phyloP scores from a whole-genome alignment of 192 early-diverging fungal species.

The Coemansia sp. region DNA sequence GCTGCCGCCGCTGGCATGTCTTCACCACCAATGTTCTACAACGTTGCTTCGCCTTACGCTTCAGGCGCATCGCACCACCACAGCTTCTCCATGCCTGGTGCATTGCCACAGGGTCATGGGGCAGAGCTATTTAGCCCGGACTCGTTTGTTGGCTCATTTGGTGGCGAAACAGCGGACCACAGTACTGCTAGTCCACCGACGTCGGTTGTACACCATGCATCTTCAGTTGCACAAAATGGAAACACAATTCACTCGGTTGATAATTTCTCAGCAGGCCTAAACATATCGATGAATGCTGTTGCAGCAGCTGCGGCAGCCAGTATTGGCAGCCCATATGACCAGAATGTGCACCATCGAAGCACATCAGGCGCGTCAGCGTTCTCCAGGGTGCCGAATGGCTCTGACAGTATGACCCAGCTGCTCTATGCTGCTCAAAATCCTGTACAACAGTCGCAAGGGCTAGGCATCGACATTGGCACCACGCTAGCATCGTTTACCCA shows the following conservation, averaged over 20 bases:
- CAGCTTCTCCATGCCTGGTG: constrained; percentile 42
- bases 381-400: constrained; percentile 27
- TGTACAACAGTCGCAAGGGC: constrained; percentile 8
- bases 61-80: constrained; percentile 36
- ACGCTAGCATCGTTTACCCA: constrained; percentile 32
- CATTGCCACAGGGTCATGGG: constrained; percentile 22
- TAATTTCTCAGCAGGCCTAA: constrained; percentile 41
- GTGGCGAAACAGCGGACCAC: constrained; percentile 13
- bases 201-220: constrained; percentile 12
- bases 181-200: constrained; percentile 4
- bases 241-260: constrained; percentile 12
- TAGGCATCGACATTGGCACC: constrained; percentile 36
- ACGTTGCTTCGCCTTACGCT: constrained; percentile 42
- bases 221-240: constrained; percentile 5
- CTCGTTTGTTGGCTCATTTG: constrained; percentile 21
- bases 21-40: constrained; percentile 43
- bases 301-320: constrained; percentile 22
- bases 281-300: constrained; percentile 49
- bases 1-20: constrained; percentile 37
- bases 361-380: constrained; percentile 38
- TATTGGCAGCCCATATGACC: constrained; percentile 32
- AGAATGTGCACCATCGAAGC: constrained; percentile 21
- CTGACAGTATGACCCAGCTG: constrained; percentile 30
- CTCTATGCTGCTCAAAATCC: constrained; percentile 10
- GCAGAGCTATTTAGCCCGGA: constrained; percentile 22